These are phyloP conservation scores for Suhomyces yuchorum DNA, from an alignment of 1,139 yeast genomes.

Conservation along the genomic window DNA sequence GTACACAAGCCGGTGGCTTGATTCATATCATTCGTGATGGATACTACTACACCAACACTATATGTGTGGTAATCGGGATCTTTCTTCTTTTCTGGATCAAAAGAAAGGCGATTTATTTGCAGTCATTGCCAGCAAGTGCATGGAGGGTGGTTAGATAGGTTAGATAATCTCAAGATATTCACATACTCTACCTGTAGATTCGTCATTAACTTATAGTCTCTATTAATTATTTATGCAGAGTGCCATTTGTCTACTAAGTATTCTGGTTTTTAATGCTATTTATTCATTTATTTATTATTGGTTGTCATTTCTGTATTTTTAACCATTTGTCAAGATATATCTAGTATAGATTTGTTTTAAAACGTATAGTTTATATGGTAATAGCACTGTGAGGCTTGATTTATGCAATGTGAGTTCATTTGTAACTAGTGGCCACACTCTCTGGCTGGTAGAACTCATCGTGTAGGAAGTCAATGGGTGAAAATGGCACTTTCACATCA, in stretches of 20 bases:
- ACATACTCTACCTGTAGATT: not conserved
- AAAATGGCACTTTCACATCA: constrained; percentile 43
- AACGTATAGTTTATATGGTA: no score
- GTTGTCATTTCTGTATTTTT: no score
- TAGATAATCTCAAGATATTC: not conserved
- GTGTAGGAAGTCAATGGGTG: constrained; percentile 45
- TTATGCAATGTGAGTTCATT: no score
- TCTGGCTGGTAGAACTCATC: constrained; percentile 27
- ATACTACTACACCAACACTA: constrained; percentile 71
- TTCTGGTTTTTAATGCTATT: no score
- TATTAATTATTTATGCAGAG: no score
- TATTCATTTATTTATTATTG: no score
- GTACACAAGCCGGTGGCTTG: constrained; percentile 56
- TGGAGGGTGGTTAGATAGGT: constrained; percentile 57
- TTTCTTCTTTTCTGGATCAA: constrained; percentile 71
- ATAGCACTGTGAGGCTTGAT: no score
- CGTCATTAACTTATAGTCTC: no score
- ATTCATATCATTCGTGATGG: constrained; percentile 71
- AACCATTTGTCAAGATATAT: no score
- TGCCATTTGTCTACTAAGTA: no score
- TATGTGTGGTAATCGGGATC: constrained; percentile 72
- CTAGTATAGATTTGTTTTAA: no score
- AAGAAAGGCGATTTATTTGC: constrained; percentile 57
- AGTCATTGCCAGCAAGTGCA: constrained; percentile 61
- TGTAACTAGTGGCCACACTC: not conserved